These are phyloP conservation scores for Leishmania braziliensis DNA, from an alignment of 208 protist species.

Conservation along the genomic window DNA sequence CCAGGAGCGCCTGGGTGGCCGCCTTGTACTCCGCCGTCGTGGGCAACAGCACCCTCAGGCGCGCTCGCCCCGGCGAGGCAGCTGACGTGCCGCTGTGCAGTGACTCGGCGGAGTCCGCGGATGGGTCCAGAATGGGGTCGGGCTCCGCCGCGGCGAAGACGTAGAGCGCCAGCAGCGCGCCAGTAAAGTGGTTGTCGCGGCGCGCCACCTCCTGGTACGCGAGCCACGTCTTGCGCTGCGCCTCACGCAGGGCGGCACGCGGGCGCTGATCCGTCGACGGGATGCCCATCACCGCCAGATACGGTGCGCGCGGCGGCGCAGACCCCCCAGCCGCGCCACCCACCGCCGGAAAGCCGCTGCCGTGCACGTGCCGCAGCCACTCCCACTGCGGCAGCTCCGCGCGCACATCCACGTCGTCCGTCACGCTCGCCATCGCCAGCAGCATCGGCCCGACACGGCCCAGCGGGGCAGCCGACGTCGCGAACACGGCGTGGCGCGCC, in stretches of 20 bases:
- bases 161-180: slow-evolving; percentile 33
- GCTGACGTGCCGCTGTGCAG: background rate
- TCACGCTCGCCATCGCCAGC: slow-evolving; percentile 32
- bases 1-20: background rate
- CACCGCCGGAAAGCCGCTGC: background rate
- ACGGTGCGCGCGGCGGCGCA: background rate
- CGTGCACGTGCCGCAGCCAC: slow-evolving; percentile 15
- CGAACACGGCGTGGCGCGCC: slow-evolving; percentile 10
- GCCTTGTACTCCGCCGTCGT: slow-evolving; percentile 15
- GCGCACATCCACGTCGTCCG: slow-evolving; percentile 13
- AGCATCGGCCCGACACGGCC: slow-evolving; percentile 31
- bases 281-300: slow-evolving; percentile 53
- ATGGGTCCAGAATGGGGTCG: background rate
- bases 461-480: slow-evolving; percentile 5
- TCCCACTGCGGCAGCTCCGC: slow-evolving; percentile 13
- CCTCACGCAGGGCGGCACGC: slow-evolving; percentile 23
- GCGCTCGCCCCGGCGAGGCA: background rate
- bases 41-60: slow-evolving; percentile 13
- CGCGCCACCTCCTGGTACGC: slow-evolving; percentile 36
- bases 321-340: background rate
- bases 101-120: background rate
- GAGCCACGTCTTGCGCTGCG: slow-evolving; percentile 52
- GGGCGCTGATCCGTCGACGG: slow-evolving; percentile 39
- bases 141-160: slow-evolving; percentile 19
- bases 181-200: slow-evolving; percentile 32